Evolutionary conservation across 495 filamentous ascomycete species (phyloP), one percentile per base, ranked within the genome.

Genomic region (Hypoxylon trugodes): DNA sequence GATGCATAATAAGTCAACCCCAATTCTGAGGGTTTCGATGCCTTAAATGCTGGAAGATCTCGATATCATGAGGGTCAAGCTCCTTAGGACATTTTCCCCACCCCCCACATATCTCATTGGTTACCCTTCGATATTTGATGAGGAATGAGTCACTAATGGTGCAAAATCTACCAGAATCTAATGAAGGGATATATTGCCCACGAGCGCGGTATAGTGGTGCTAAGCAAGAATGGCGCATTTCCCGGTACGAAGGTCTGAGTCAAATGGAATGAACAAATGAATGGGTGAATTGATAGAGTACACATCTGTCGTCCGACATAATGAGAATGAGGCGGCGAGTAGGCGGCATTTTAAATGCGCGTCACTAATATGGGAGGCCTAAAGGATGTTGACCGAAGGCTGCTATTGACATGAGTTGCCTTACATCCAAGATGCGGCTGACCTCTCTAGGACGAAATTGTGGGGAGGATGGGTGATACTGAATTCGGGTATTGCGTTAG

Each of bases 121-220:
- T 16, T 0, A 12, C 41, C 12, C 26, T 1, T 2, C 1, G 32
- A 9, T 18, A 16, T n/a, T 13, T 19, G 6, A 12, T 15, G 15
- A 10, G 22, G 9, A 16, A 53, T 61, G 58, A 67, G 38, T 61
- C 45, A 68, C 57, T 73, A 61, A 66, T 30, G 22, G 38, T 51
- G 25, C 43, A 51, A n/a, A 56, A 37, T 16, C 18, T 61, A 41
- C 30, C 24, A 98, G 92, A 89, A 90, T 51, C 81, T 95, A 10
- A 96, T 98, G 89, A 98, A 97, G 77, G 95, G 95, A 49, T 98
- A 98, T 77, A 98, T 98, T 60, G 86, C 92, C 24, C 91, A 93
- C 55, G 93, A 96, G 48, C 86, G 87, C 41, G 90, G 90, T 52
- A 91, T 89, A 47, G 88, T 98, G 15, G 95, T 98, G 25, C 77